A percentile compares a stretch with the other conserved stretches of the same genome.
Evolutionary conservation across 257 asterid species (phyloP).

Genomic region (Jasminum sambac): DNA sequence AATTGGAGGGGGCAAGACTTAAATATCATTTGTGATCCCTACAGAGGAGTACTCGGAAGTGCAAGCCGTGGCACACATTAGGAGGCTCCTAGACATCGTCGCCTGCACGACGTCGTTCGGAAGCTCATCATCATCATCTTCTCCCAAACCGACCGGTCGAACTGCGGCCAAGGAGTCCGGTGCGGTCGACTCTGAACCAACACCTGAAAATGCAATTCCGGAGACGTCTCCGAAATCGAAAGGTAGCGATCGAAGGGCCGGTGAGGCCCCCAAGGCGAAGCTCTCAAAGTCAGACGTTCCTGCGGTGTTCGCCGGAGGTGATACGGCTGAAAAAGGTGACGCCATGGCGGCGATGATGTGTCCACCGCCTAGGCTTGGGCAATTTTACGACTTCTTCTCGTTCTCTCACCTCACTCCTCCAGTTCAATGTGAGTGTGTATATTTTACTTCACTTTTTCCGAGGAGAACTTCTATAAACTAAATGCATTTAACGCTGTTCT

Average conservation of each 20-base stretch:
- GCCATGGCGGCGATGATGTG: constrained; percentile 52
- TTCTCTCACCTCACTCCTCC: constrained; percentile 83
- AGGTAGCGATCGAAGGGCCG: constrained; percentile 40
- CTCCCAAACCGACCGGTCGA: constrained; percentile 43
- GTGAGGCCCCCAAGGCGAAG: constrained; percentile 41
- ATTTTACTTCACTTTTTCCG: background rate
- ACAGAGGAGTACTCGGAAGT: constrained; percentile 78
- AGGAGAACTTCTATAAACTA: background rate
- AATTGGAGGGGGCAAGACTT: background rate
- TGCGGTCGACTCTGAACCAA: constrained; percentile 29
- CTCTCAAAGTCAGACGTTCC: constrained; percentile 35
- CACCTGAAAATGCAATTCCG: constrained; percentile 33
- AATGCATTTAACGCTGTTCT: background rate
- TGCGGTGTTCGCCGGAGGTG: constrained; percentile 31
- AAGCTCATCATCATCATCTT: constrained; percentile 47
- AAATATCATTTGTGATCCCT: constrained; percentile 11
- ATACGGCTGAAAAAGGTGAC: constrained; percentile 43
- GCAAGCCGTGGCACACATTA: constrained; percentile 60
- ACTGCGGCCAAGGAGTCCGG: constrained; percentile 41
- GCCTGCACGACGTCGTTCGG: constrained; percentile 70
- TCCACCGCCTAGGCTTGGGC: constrained; percentile 85
- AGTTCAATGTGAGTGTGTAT: constrained; percentile 63
- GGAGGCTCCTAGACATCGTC: constrained; percentile 69
- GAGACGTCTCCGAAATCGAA: constrained; percentile 36
- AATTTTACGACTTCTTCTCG: constrained; percentile 81